These are phyloP conservation scores for Bryopsis sp. DNA, from an alignment of 139 green algal genomes.

Conservation along the genomic window DNA sequence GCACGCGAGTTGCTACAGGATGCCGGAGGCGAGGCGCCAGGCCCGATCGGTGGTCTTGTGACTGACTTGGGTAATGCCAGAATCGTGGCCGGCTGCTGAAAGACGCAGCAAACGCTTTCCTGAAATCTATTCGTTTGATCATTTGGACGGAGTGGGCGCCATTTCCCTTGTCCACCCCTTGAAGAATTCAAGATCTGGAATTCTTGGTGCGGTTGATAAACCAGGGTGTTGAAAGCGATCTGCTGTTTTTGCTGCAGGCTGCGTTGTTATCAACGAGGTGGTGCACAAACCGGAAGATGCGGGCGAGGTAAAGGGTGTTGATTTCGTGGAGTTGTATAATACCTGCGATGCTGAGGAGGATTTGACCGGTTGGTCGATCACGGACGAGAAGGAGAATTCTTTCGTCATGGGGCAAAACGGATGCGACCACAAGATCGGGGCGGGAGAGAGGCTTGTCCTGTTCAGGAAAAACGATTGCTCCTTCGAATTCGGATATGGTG, in stretches of 20 bases:
- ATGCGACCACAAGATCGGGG: background rate
- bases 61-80: too few relatives aligned
- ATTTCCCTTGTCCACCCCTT: too few relatives aligned
- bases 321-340: conserved; percentile 18
- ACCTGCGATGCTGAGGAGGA: background rate
- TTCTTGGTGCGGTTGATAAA: too few relatives aligned
- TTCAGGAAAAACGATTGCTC: conserved; percentile 9
- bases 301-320: conserved; percentile 5
- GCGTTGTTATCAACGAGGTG: conserved; percentile 17
- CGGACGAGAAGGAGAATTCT: conserved; percentile 1
- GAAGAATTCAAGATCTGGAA: too few relatives aligned
- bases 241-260: background rate
- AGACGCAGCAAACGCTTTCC: too few relatives aligned
- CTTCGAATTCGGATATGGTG: conserved; percentile 11
- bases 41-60: too few relatives aligned
- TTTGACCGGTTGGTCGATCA: conserved; percentile 8
- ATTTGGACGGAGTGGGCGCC: too few relatives aligned
- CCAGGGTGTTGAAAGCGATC: too few relatives aligned
- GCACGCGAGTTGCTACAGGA: too few relatives aligned
- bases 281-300: conserved; percentile 12
- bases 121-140: too few relatives aligned
- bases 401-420: conserved; percentile 16
- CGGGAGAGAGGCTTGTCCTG: background rate
- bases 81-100: too few relatives aligned
- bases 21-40: too few relatives aligned